phyloP scores from a whole-genome alignment of 2,329 filamentous ascomycete species.

The Trichoderma hamatum region DNA sequence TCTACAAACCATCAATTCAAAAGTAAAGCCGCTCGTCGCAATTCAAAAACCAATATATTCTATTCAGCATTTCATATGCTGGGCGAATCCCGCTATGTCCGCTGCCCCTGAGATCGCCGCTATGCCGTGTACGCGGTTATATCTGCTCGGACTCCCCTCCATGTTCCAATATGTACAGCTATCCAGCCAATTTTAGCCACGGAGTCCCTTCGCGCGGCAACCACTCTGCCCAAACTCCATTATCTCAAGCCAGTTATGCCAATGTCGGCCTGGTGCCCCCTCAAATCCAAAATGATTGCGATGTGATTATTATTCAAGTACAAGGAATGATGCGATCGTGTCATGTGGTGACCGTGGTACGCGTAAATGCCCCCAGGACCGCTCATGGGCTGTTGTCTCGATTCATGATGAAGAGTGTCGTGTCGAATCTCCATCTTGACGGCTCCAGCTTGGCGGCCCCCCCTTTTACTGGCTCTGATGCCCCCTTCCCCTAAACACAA shows the following conservation, averaged over 20 bases:
- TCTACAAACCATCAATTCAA: neutral
- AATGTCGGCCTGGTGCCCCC: constrained; percentile 4
- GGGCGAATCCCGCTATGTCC: neutral
- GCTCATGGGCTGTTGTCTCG: neutral
- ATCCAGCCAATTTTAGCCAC: constrained; percentile 21
- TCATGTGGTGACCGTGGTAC: neutral
- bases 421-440: neutral
- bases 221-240: neutral
- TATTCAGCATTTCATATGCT: constrained; percentile 14
- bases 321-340: neutral
- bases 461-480: constrained; percentile 12
- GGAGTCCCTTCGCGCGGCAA: neutral
- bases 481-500: constrained; percentile 28
- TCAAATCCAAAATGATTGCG: constrained; percentile 13
- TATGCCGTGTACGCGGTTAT: constrained; percentile 14
- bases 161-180: constrained; percentile 25
- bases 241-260: constrained; percentile 20
- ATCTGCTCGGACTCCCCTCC: constrained; percentile 4
- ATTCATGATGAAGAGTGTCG: neutral
- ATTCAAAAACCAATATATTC: constrained; percentile 20
- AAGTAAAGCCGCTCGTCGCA: neutral
- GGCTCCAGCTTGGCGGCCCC: neutral
- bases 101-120: neutral
- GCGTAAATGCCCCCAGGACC: neutral
- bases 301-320: constrained; percentile 7